Conservation (phyloP, 2,329 filamentous ascomycete genomes). For the Rutstroemia sydowiana region DNA sequence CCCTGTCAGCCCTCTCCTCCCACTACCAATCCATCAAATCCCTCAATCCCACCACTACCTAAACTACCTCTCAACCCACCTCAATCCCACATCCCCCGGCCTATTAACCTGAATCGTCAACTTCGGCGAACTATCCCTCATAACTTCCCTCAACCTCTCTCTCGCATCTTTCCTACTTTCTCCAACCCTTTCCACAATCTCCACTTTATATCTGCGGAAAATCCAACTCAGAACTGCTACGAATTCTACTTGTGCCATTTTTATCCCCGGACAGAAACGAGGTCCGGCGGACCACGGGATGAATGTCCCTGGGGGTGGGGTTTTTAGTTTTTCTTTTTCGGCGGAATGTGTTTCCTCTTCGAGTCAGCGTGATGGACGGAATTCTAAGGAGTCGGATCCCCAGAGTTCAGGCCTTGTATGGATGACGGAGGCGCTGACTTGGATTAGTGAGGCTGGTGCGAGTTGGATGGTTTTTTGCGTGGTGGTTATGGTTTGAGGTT, state of each 20-base stretch:
- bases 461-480: not conserved
- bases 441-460: not conserved
- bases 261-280: constrained; percentile 18
- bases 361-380: not conserved
- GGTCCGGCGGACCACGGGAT: constrained; percentile 15
- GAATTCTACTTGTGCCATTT: constrained; percentile 21
- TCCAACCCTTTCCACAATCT: not conserved
- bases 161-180: not conserved
- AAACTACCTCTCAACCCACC: constrained; percentile 15
- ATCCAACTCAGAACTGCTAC: constrained; percentile 14
- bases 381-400: not conserved
- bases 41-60: too few species aligned
- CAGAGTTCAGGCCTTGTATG: not conserved
- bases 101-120: constrained; percentile 15
- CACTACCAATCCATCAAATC: too few species aligned
- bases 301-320: constrained; percentile 9
- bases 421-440: not conserved
- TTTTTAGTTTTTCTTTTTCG: not conserved
- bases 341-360: not conserved
- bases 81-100: constrained; percentile 15
- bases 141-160: constrained; percentile 11
- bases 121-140: constrained; percentile 13
- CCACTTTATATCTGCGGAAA: constrained; percentile 8
- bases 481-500: not conserved
- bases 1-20: too few species aligned